Conservation (phyloP, 1,284 basidiomycete genomes). For the Porogramme epimiltina region DNA sequence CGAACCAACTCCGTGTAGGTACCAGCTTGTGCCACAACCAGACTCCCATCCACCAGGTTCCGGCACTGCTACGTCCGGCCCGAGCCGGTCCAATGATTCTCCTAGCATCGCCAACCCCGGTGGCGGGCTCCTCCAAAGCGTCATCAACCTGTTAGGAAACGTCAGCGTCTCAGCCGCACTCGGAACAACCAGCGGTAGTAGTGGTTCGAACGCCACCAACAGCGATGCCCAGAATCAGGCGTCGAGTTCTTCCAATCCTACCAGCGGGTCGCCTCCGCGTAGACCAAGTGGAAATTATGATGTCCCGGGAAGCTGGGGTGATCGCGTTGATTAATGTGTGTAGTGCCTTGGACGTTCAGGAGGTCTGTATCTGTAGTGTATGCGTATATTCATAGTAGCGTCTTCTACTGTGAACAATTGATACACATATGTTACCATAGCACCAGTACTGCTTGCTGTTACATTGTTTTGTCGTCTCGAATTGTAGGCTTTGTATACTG, state of each 20-base stretch:
- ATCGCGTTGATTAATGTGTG: slow-evolving; percentile 20
- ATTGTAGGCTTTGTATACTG: too few species aligned
- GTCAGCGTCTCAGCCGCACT: background rate
- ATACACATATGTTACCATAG: too few species aligned
- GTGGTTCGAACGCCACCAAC: background rate
- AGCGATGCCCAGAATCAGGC: background rate
- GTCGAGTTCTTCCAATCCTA: background rate
- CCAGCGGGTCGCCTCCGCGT: background rate
- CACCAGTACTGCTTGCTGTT: too few species aligned
- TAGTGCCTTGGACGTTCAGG: too few species aligned
- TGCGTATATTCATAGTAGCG: too few species aligned
- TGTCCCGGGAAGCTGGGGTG: slow-evolving; percentile 24
- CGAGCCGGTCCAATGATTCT: slow-evolving; percentile 8
- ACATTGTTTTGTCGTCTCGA: too few species aligned
- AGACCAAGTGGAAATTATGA: slow-evolving; percentile 1
- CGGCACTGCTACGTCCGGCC: slow-evolving; percentile 13
- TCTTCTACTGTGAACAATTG: too few species aligned
- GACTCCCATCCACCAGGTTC: slow-evolving; percentile 27
- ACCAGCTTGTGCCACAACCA: slow-evolving; percentile 57
- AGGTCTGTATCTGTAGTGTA: background rate
- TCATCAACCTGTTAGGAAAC: slow-evolving; percentile 22
- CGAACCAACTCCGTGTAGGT: slow-evolving; percentile 32
- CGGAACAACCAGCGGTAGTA: background rate
- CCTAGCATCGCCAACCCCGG: too few species aligned
- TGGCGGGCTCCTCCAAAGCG: slow-evolving; percentile 15